These are phyloP conservation scores for Termitomyces sp. DNA, from an alignment of 768 basidiomycete species.

Conservation along the genomic window DNA sequence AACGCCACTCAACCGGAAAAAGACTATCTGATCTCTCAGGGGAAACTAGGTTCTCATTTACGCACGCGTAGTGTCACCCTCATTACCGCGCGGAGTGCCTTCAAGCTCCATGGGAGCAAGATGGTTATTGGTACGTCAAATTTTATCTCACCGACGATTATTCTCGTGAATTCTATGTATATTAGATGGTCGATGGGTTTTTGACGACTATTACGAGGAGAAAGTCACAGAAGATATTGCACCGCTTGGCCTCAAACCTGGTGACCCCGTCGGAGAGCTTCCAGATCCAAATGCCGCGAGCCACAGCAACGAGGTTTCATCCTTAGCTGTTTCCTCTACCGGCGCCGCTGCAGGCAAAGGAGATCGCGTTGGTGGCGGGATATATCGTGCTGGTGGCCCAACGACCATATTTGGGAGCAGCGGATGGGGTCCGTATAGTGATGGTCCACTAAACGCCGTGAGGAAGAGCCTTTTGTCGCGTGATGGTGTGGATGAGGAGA, in stretches of 20 bases:
- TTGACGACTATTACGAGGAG: constrained; percentile 95
- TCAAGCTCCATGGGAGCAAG: constrained; percentile 91
- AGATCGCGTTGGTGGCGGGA: constrained; percentile 48
- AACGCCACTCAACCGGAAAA: constrained; percentile 89
- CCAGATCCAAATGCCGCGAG: constrained; percentile 62
- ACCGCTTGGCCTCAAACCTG: constrained; percentile 76
- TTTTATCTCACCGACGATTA: background rate
- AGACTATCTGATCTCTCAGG: constrained; percentile 83
- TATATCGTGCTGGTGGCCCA: constrained; percentile 88
- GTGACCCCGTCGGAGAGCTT: constrained; percentile 79
- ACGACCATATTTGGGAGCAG: constrained; percentile 86
- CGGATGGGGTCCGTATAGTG: constrained; percentile 85
- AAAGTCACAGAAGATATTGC: constrained; percentile 72
- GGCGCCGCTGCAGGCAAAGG: constrained; percentile 28
- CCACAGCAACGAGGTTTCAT: constrained; percentile 38
- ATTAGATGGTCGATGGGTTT: constrained; percentile 85
- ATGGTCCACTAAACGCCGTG: constrained; percentile 81
- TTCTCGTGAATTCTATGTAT: background rate
- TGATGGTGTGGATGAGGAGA: constrained; percentile 82
- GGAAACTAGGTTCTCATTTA: constrained; percentile 85
- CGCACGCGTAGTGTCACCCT: constrained; percentile 91
- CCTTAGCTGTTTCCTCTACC: constrained; percentile 30
- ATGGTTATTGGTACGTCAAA: constrained; percentile 69
- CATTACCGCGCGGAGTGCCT: constrained; percentile 88
- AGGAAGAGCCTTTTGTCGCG: constrained; percentile 72